Base-by-base conservation (phyloP, 2,329 filamentous ascomycete species). In the Rhynchosporium secalis region DNA sequence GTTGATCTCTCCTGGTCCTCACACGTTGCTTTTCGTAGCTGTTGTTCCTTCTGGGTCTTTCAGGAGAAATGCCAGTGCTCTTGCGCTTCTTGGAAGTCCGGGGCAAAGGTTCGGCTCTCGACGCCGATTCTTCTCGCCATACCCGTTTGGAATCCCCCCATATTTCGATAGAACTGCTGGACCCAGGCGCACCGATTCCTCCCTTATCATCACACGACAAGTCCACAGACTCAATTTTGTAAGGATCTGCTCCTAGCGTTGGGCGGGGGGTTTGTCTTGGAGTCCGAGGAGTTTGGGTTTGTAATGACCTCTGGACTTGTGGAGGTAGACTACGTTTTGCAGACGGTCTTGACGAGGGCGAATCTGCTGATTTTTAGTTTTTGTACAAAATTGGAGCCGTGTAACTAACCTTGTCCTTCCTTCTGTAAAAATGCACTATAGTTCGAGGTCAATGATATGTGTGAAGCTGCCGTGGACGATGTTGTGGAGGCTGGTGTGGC, bases 401-500 rank as follows among this genome's bases (percentile, higher is more conserved):
- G 1, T 20, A 13, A 48, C 41, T 9, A 58, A 46, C 33, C 43
- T 38, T 56, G 68, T 20, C 60, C 46, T 38, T 67, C 62, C 62
- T 66, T 68, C 38, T 36, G 33, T 10, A 72, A 59, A 31, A 67
- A 63, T 10, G 51, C 43, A 12, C 65, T 54, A 61, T 71, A 73
- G 40, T 58, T 64, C 54, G 66, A 61, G 15, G 46, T 68, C 9
- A 72, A 62, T 20, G 68, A 70, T 8, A 20, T 40, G 26, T 10
- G 28, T 12, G 68, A 64, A 45, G 69, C 47, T 51, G 58, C 61
- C 20, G 54, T 43, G 26, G 65, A 60, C 7, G 71, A 68, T 13
- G 63, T 69, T 4, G 69, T 72, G 38, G 71, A 72, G n/a, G 72
- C 67, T 38, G 73, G 73, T 41, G 72, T 74, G 28, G 69, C 70